A percentile compares a stretch with the other conserved stretches of the same genome.
Conservation (phyloP, 345 rosid species). For the Moringa oleifera region DNA sequence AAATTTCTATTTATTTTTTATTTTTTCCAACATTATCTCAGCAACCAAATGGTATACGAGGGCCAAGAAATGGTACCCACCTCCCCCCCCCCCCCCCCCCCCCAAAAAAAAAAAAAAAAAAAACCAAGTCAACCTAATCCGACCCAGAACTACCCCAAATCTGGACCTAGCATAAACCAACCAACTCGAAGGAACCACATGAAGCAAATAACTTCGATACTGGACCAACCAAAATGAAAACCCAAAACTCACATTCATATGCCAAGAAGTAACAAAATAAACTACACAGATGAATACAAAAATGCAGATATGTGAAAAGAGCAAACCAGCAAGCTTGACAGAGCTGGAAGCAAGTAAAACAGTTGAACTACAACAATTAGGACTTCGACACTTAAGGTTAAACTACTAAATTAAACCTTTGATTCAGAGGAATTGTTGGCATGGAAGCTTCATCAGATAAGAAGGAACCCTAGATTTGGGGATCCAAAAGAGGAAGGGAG, state of each 20-base stretch:
- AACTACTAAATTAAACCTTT: conserved; percentile 3
- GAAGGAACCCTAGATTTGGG: conserved; percentile 32
- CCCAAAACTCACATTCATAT: conserved; percentile 1
- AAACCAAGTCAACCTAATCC: conserved; percentile 7
- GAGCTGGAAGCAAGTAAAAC: not conserved
- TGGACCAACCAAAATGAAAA: not conserved
- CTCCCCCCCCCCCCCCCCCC: no score
- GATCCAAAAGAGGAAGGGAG: conserved; percentile 24
- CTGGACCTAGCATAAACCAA: not conserved
- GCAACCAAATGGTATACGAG: not conserved
- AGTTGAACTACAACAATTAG: not conserved
- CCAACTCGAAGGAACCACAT: not conserved
- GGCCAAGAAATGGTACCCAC: no score
- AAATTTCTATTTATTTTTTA: not conserved
- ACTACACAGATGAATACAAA: not conserved
- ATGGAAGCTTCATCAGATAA: not conserved
- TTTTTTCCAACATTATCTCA: not conserved
- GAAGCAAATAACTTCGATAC: not conserved
- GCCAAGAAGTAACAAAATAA: not conserved
- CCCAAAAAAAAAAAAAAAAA: no score
- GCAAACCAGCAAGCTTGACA: not conserved
- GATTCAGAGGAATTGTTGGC: not conserved
- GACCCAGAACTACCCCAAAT: conserved; percentile 5
- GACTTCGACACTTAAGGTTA: not conserved
- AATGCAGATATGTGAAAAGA: conserved; percentile 1